Conservation (phyloP, 2,329 filamentous ascomycete species). For the Delphinella strobiligena region DNA sequence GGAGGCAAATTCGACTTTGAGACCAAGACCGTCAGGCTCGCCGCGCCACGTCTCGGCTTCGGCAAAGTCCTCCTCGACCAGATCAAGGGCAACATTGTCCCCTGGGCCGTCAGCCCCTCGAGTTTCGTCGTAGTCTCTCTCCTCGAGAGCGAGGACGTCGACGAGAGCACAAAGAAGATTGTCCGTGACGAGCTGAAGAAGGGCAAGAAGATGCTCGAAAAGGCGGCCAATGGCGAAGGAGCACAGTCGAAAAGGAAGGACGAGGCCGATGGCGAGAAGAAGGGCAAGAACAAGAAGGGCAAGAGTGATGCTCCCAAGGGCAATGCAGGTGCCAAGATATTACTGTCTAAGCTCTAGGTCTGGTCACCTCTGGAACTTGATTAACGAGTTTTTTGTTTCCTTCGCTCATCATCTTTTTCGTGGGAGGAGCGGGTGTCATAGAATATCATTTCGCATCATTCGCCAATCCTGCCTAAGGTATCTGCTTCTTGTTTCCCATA, state of each 20-base stretch:
- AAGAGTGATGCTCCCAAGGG: constrained; percentile 20
- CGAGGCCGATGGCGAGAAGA: constrained; percentile 13
- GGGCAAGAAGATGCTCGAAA: constrained; percentile 58
- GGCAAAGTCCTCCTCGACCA: constrained; percentile 68
- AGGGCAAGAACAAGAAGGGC: constrained; percentile 23
- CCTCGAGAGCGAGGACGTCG: constrained; percentile 52
- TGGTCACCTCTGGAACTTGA: too few relatives aligned
- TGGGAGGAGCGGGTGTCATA: too few relatives aligned
- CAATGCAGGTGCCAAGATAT: constrained; percentile 35
- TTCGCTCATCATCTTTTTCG: too few relatives aligned
- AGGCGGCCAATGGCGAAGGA: constrained; percentile 43
- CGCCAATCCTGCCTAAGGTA: too few relatives aligned
- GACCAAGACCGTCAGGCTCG: constrained; percentile 54
- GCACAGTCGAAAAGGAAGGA: constrained; percentile 29
- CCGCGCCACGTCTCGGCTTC: constrained; percentile 70
- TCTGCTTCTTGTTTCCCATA: too few relatives aligned
- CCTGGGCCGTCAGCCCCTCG: constrained; percentile 78
- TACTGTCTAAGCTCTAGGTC: constrained; percentile 27
- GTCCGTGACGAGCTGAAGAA: constrained; percentile 60
- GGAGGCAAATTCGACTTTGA: constrained; percentile 75
- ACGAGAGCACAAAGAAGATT: constrained; percentile 55
- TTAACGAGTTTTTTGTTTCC: too few relatives aligned
- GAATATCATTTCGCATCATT: too few relatives aligned
- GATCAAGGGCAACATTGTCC: constrained; percentile 61
- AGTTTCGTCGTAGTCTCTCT: constrained; percentile 78